A percentile compares a stretch with the other conserved stretches of the same genome.
Evolutionary conservation across 2,329 filamentous ascomycete genomes (phyloP).

Genomic region (Ophiostoma himal-ulmi): DNA sequence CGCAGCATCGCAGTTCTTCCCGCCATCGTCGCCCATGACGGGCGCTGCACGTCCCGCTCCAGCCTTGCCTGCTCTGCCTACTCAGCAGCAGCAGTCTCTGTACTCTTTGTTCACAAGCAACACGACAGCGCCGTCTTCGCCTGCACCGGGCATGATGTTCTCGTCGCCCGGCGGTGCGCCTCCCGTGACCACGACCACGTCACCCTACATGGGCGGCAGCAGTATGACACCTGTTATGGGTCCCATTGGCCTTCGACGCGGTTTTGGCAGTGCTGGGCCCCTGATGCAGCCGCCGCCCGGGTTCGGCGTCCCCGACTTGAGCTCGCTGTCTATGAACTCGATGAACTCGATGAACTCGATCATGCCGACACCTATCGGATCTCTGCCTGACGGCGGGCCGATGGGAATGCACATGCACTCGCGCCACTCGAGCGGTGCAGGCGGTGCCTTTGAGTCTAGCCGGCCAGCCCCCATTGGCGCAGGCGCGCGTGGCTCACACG

Average conservation of each 20-base stretch:
- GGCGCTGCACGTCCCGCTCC: conserved; percentile 44
- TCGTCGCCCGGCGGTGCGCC: conserved; percentile 40
- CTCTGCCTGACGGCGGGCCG: neutral
- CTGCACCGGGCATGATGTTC: conserved; percentile 28
- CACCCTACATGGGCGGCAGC: conserved; percentile 1
- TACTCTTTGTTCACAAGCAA: neutral
- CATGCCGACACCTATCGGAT: conserved; percentile 9
- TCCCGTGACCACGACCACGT: conserved; percentile 9
- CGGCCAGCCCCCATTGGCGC: neutral
- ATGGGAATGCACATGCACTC: neutral
- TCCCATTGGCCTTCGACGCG: neutral
- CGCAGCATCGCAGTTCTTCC: conserved; percentile 32
- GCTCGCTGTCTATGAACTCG: neutral
- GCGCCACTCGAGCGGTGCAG: conserved; percentile 10
- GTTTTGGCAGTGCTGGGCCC: neutral
- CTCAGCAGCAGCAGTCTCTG: conserved; percentile 40
- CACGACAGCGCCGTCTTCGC: conserved; percentile 35
- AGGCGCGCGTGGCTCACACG: neutral
- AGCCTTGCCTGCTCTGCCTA: conserved; percentile 15
- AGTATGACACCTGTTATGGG: conserved; percentile 5
- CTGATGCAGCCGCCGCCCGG: conserved; percentile 13
- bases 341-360: neutral
- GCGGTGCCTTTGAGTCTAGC: neutral
- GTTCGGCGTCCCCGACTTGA: neutral
- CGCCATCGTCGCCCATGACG: conserved; percentile 59